Base-by-base conservation (phyloP, 495 filamentous ascomycete genomes). In the Penicillium cinerascens region DNA sequence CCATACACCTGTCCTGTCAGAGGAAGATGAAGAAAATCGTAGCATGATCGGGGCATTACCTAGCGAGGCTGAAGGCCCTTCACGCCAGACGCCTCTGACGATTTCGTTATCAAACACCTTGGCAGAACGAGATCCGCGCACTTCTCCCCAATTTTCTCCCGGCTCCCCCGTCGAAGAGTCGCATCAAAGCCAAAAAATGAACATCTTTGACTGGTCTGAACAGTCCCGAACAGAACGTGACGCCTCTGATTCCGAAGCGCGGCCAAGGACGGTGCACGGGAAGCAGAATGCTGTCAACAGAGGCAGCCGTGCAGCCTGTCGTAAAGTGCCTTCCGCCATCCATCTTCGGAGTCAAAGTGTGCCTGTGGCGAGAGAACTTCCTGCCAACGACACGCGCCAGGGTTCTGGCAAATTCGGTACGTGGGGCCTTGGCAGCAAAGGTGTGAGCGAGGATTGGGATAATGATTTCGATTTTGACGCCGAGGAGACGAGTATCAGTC, bases 271-370 rank as follows among this genome's bases (percentile, higher is more conserved):
- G 10, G 88, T 95, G 37, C 92, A 97, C 72, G 91, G 88, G 2
- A 97, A 95, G 70, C 90, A 96, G 66, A 80, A 84, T 60, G 75
- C 78, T 44, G 82, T 89, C 54, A 64, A 77, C 44, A 78, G 89
- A 65, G 89, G 87, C 42, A 91, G 89, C 56, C 85, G 89, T 46
- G 71, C 84, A 22, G 72, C 82, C 23, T 88, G 81, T 55, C 87
- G 92, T 40, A 87, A 91, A 56, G 83, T 82, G 15, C 87, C 90
- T 27, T 88, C 78, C 55, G 82, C 85, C 1, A 73, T 89, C 20
- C 93, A 97, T 65, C 77, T 95, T 41, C 85, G 93, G 42, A 97
- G 93, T 62, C 91, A 96, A 62, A 98, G 93, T 67, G 91, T 98
- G n/a, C 93, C 93, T 0, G 81, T 93, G 15, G 84, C 88, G 3